phyloP scores from a whole-genome alignment of 306 rosid genomes.

The Lathyrus sativus region DNA sequence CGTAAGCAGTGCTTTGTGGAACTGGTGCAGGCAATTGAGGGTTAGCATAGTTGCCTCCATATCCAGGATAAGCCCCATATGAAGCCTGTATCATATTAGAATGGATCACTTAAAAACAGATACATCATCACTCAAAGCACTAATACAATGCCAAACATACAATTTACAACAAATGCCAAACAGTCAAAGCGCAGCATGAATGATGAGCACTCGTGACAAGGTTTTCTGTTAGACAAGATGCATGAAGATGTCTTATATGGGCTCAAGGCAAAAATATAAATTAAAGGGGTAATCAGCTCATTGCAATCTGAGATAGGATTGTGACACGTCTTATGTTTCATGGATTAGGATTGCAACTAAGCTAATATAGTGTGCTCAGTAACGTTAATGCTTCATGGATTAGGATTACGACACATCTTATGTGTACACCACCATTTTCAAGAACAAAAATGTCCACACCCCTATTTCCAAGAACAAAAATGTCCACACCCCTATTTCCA shows the following conservation, averaged over 20 bases:
- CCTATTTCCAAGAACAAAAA: conserved; percentile 13
- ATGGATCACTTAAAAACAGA: conserved; percentile 7
- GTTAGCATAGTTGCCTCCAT: conserved; percentile 63
- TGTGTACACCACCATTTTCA: conserved; percentile 10
- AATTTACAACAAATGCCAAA: background rate
- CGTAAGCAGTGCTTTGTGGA: conserved; percentile 75
- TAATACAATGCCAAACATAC: background rate
- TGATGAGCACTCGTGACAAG: background rate
- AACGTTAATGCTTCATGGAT: background rate
- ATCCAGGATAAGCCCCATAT: conserved; percentile 74
- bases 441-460: background rate
- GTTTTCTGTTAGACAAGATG: conserved; percentile 3
- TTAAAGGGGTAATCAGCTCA: background rate
- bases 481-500: conserved; percentile 15
- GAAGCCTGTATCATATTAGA: conserved; percentile 60
- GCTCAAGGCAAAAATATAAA: background rate
- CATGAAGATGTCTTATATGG: background rate
- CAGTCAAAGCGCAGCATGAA: background rate
- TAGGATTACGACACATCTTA: background rate
- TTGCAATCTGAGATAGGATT: background rate
- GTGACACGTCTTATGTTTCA: background rate
- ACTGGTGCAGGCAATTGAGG: conserved; percentile 63
- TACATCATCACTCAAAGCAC: conserved; percentile 9
- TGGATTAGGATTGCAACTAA: conserved; percentile 3
- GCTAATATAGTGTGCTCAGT: conserved; percentile 9